phyloP scores from a whole-genome alignment of 2,329 filamentous ascomycete species.

The Colletotrichum cordylinicola region DNA sequence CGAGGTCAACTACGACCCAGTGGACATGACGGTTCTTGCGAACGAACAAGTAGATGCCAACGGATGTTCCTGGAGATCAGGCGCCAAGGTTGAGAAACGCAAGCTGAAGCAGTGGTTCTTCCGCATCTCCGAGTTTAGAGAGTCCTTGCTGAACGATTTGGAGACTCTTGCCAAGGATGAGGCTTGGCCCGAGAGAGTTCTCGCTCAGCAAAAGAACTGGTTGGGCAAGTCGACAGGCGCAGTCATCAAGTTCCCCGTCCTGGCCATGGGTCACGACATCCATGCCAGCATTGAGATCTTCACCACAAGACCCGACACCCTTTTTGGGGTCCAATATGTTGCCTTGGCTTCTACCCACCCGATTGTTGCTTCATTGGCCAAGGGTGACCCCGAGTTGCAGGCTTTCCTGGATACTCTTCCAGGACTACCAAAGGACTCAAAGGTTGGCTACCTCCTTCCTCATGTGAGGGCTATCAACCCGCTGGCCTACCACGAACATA shows the following conservation, averaged over 20 bases:
- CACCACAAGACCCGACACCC: constrained; percentile 84
- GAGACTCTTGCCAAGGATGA: constrained; percentile 66
- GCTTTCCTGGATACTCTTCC: constrained; percentile 72
- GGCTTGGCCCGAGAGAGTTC: constrained; percentile 82
- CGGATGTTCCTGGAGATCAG: constrained; percentile 86
- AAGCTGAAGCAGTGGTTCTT: constrained; percentile 90
- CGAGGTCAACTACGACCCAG: constrained; percentile 87
- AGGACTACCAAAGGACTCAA: constrained; percentile 59
- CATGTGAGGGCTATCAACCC: constrained; percentile 70
- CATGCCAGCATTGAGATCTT: constrained; percentile 71
- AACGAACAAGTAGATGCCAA: constrained; percentile 93
- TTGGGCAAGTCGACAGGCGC: constrained; percentile 80
- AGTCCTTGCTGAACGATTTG: constrained; percentile 74
- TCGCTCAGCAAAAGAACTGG: constrained; percentile 88
- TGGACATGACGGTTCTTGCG: constrained; percentile 87
- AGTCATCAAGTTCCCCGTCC: constrained; percentile 72
- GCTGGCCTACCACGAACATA: constrained; percentile 59
- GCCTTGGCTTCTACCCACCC: constrained; percentile 79
- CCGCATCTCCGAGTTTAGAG: constrained; percentile 79
- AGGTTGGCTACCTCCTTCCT: constrained; percentile 72
- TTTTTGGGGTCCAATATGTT: constrained; percentile 87
- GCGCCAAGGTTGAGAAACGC: constrained; percentile 81
- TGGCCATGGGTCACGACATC: constrained; percentile 45
- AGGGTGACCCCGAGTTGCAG: constrained; percentile 65
- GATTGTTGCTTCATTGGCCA: constrained; percentile 66